These are phyloP conservation scores for Atractiella rhizophila DNA, from an alignment of 768 basidiomycete species.

Conservation along the genomic window DNA sequence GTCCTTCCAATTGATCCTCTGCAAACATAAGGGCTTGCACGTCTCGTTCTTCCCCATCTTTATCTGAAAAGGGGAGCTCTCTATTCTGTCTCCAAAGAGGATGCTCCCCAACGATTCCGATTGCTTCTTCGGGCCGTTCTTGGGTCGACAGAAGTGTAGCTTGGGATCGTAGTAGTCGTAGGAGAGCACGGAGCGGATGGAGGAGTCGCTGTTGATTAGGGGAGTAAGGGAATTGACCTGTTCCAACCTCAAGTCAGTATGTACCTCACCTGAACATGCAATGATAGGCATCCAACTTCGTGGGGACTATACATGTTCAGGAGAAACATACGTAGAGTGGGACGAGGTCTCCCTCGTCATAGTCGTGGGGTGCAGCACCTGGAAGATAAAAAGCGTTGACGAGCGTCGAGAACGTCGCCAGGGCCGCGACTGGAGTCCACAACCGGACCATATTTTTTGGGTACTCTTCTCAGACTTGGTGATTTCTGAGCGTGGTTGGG, in stretches of 20 bases:
- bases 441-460: too few relatives aligned
- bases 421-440: too few relatives aligned
- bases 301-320: conserved; percentile 80
- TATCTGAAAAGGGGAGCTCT: conserved; percentile 68
- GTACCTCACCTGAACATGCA: neutral
- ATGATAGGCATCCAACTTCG: conserved; percentile 28
- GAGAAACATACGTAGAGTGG: too few relatives aligned
- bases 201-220: neutral
- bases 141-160: conserved; percentile 64
- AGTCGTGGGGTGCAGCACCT: conserved; percentile 60
- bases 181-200: neutral
- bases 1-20: conserved; percentile 38
- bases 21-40: conserved; percentile 48
- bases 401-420: too few relatives aligned
- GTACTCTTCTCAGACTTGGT: too few relatives aligned
- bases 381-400: conserved; percentile 63
- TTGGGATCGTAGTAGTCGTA: conserved; percentile 74
- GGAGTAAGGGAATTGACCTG: neutral
- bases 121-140: conserved; percentile 17
- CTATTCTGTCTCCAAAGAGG: conserved; percentile 87
- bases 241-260: neutral
- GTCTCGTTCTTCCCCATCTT: conserved; percentile 53
- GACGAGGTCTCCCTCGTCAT: conserved; percentile 43
- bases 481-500: too few relatives aligned
- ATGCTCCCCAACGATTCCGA: conserved; percentile 52